Conservation (phyloP, 164 flowering plant genomes). For the Annona cherimola region DNA sequence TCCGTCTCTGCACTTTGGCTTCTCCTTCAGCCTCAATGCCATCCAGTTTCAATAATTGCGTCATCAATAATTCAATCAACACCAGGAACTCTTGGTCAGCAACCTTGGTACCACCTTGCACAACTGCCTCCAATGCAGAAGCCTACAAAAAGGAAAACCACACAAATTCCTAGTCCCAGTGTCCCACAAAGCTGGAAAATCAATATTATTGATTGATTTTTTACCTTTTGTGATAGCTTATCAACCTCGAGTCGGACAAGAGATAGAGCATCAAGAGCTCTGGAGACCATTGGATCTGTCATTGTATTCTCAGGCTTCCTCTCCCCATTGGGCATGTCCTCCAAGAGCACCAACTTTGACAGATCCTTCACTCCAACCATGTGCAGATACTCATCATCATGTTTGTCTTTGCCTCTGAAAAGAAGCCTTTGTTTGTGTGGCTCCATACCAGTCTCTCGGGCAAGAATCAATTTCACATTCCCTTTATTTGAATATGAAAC, state of each 20-base stretch:
- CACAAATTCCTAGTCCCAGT: neutral
- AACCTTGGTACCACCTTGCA: conserved; percentile 46
- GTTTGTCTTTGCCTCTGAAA: conserved; percentile 56
- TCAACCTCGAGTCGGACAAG: conserved; percentile 55
- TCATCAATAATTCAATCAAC: conserved; percentile 61
- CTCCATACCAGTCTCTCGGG: conserved; percentile 39
- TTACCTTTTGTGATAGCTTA: conserved; percentile 59
- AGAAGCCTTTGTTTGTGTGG: conserved; percentile 48
- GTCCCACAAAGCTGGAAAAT: too few species aligned
- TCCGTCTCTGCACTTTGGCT: conserved; percentile 59
- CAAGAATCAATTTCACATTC: conserved; percentile 44
- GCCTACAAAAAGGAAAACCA: conserved; percentile 29
- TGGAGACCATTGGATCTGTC: conserved; percentile 22
- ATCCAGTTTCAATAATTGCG: conserved; percentile 63
- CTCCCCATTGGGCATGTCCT: conserved; percentile 40
- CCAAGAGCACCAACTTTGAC: conserved; percentile 49
- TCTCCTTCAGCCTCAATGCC: conserved; percentile 78
- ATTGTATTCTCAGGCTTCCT: conserved; percentile 27
- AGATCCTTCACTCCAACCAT: conserved; percentile 48
- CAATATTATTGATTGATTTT: neutral
- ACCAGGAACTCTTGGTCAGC: conserved; percentile 46
- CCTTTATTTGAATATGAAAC: conserved; percentile 24
- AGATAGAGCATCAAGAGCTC: conserved; percentile 49
- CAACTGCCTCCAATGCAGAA: conserved; percentile 38
- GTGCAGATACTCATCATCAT: conserved; percentile 41